phyloP scores from a whole-genome alignment of 1,284 basidiomycete genomes.

The Cutaneotrichosporon arboriforme region DNA sequence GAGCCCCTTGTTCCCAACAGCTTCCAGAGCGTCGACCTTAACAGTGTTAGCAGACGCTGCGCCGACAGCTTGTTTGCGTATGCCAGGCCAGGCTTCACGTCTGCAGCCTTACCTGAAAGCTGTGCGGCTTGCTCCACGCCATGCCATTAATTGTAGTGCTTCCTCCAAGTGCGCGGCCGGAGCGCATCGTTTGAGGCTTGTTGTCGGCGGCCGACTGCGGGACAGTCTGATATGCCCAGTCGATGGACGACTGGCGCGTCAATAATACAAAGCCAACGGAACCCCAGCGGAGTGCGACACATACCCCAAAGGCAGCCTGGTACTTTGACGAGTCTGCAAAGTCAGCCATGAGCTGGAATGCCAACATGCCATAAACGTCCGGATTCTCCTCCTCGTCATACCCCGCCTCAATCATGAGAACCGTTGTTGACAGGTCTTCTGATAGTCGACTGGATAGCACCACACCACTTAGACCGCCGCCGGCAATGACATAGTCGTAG shows the following conservation, averaged over 20 bases:
- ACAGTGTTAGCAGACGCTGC: background rate
- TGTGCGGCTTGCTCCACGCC: slow-evolving; percentile 42
- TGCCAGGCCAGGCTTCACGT: too few relatives aligned
- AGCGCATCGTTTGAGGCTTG: slow-evolving; percentile 19
- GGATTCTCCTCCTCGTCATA: slow-evolving; percentile 26
- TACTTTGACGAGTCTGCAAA: slow-evolving; percentile 21
- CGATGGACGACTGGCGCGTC: slow-evolving; percentile 21
- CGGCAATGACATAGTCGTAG: slow-evolving; percentile 64
- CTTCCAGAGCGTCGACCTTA: slow-evolving; percentile 34
- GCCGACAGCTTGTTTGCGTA: too few relatives aligned
- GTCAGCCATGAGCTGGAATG: background rate
- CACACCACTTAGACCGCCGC: slow-evolving; percentile 60
- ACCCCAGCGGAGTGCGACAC: too few relatives aligned
- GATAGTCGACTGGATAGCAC: slow-evolving; percentile 60
- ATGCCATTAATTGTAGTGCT: slow-evolving; percentile 46
- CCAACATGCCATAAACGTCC: slow-evolving; percentile 27
- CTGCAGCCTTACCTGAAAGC: slow-evolving; percentile 28
- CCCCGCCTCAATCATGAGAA: slow-evolving; percentile 41
- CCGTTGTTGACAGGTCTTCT: slow-evolving; percentile 53
- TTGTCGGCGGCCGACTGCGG: slow-evolving; percentile 31
- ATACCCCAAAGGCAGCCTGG: slow-evolving; percentile 26
- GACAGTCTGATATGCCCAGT: slow-evolving; percentile 39
- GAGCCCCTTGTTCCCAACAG: slow-evolving; percentile 35
- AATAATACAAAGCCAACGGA: background rate
- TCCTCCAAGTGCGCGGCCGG: slow-evolving; percentile 37